Conservation (phyloP, 352 stramenopile species). For the Peronospora farinosa region DNA sequence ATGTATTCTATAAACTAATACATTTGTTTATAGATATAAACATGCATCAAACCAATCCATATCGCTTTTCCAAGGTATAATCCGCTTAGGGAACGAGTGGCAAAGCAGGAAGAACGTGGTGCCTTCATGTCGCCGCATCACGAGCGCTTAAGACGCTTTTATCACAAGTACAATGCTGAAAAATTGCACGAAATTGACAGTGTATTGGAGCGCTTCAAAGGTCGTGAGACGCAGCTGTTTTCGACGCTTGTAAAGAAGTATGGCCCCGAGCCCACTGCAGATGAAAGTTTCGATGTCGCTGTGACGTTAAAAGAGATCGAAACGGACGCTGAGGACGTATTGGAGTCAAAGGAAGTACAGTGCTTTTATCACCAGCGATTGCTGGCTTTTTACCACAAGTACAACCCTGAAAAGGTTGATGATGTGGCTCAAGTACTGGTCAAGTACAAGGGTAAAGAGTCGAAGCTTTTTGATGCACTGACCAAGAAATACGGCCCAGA, state of each 20-base stretch:
- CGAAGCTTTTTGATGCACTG: constrained; percentile 69
- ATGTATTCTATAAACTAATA: no score
- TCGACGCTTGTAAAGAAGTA: constrained; percentile 78
- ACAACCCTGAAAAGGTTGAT: constrained; percentile 75
- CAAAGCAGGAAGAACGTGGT: constrained; percentile 21
- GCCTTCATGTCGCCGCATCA: constrained; percentile 46
- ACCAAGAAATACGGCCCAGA: constrained; percentile 84
- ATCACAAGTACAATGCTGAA: constrained; percentile 79
- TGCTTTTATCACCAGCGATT: constrained; percentile 63
- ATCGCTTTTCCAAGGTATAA: no score
- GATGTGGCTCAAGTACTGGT: constrained; percentile 53
- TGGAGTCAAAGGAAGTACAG: constrained; percentile 16
- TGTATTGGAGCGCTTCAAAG: constrained; percentile 74
- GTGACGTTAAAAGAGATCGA: constrained; percentile 10
- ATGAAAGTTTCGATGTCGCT: constrained; percentile 35
- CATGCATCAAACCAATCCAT: no score
- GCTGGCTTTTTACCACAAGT: constrained; percentile 75
- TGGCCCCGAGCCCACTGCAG: constrained; percentile 52
- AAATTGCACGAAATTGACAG: constrained; percentile 82
- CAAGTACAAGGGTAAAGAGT: constrained; percentile 83
- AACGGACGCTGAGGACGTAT: constrained; percentile 16
- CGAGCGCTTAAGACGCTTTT: constrained; percentile 74
- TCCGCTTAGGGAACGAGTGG: no score
- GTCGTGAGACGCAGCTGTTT: constrained; percentile 68
- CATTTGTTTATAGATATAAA: no score